Base-by-base conservation (phyloP, 108 stramenopile species). In the Parmales sp. region DNA sequence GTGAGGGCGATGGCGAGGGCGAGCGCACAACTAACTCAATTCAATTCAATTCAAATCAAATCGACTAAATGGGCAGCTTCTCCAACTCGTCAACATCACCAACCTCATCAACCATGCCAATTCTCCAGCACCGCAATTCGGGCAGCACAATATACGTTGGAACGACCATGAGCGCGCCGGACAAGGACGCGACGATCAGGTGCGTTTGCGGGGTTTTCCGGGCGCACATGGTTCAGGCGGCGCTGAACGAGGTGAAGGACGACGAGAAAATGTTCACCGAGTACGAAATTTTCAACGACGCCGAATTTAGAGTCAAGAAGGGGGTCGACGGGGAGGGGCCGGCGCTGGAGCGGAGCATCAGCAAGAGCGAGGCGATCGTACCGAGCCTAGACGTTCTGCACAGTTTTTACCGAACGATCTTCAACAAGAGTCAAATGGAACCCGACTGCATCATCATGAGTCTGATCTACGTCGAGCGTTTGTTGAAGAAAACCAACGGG, bases 391-490 rank as follows among this genome's bases (percentile, higher is more conserved):
- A 82, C 11, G 85, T 82, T 41, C 73, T 95, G 54, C 78, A 80
- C 11, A 67, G 65, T 25, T 97, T 90, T 75, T 94, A 87, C 80
- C 78, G 87, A 19, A 79, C 87, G 51, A 75, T 94, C 20, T 95
- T 89, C 75, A 73, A 77, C 29, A 79, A 80, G 69, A 18, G 46
- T 25, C 66, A 69, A 19, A 68, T 80, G 50, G 93, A 95, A 72
- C 50, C 80, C 38, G 97, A 98, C 64, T 94, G 91, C 72, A 93
- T 95, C 51, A 92, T 98, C 79, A 92, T 96, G 72, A 84, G 88
- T 7, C 76, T 98, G 16, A 93, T 98, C 46, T 98, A 98, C 80
- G 84, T 95, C 9, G 95, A 98, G 74, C 86, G 92, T 25, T 80
- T 98, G 34, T 78, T 98, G 72, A 93, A 94, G 76, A 70, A 76